These are phyloP conservation scores for Smallanthus sonchifolius DNA, from an alignment of 129 eudicot genomes.

Conservation along the genomic window DNA sequence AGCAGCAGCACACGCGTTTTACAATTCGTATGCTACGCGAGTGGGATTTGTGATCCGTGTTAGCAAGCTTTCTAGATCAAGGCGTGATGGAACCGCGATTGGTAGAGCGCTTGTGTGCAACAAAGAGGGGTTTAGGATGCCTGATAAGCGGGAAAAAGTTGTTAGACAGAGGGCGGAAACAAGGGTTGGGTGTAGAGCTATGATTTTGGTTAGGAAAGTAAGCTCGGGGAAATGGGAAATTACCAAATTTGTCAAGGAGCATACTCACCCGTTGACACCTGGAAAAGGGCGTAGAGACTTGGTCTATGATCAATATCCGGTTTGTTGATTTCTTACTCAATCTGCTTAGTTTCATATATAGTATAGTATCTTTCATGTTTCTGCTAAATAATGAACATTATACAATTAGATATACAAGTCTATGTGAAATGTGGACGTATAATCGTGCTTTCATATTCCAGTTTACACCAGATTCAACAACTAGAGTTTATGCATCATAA, in stretches of 20 bases:
- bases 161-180: slow-evolving; percentile 88
- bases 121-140: slow-evolving; percentile 84
- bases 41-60: slow-evolving; percentile 80
- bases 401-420: neutral
- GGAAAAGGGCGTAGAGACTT: slow-evolving; percentile 81
- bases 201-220: slow-evolving; percentile 80
- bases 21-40: slow-evolving; percentile 71
- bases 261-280: slow-evolving; percentile 71
- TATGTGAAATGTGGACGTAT: neutral
- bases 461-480: neutral
- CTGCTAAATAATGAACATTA: neutral
- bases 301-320: slow-evolving; percentile 77
- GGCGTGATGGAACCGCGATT: slow-evolving; percentile 86
- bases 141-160: slow-evolving; percentile 80
- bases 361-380: neutral
- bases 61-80: slow-evolving; percentile 86
- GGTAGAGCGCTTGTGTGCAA: slow-evolving; percentile 90
- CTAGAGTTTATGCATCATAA: neutral
- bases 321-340: slow-evolving; percentile 36
- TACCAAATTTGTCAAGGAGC: slow-evolving; percentile 88
- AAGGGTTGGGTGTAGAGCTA: slow-evolving; percentile 89
- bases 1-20: slow-evolving; percentile 88
- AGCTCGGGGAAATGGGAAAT: slow-evolving; percentile 78
- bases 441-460: neutral
- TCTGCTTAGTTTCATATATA: neutral